Evolutionary conservation across 2,329 filamentous ascomycete species (phyloP), one percentile per base, ranked within the genome.

Genomic region (Diaporthe nobilis): DNA sequence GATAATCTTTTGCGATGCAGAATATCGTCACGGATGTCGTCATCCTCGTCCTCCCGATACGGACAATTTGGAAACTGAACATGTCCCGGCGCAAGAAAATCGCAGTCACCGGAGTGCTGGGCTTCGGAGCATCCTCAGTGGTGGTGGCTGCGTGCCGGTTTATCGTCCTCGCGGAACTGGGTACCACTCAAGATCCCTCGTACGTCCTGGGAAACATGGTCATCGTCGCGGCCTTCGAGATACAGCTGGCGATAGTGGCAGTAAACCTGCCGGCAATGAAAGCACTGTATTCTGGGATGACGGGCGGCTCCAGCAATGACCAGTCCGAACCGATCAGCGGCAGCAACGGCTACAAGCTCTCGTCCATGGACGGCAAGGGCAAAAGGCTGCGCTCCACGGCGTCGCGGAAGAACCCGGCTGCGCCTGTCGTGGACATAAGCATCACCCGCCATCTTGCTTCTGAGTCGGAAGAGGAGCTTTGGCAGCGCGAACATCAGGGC

Each of bases 31-130:
- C 74, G 28, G 75, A 76, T 17, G 49, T 76, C 3, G 55, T 75
- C 12, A 76, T 76, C 6, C 72, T 76, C 31, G 12, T 68, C 49
- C 72, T 76, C 4, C 75, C 75, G n/a, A 74, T 76, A 60, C 65
- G 57, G 31, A 71, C 72, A 7, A 42, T 76, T 15, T 71, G 72
- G 72, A 63, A 53, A 4, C 75, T 76, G 17, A 70, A 76, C 28
- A 75, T 76, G 55, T 58, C 75, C 37, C 57, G 55, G 6, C 75
- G 75, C 20, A 68, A 65, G 28, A 74, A 74, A 8, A 20, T 76
- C 34, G 72, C 68, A 20, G 72, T 76, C 22, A 44, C 71, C 42
- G 67, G 57, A 2, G 60, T 76, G n/a, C 47, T 76, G 31, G 55
- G 72, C 13, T 71, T 74, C 28, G 75, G 75, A 13, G 53, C 71